Base-by-base conservation (phyloP, 495 filamentous ascomycete species). In the Alectoria sarmentosa region DNA sequence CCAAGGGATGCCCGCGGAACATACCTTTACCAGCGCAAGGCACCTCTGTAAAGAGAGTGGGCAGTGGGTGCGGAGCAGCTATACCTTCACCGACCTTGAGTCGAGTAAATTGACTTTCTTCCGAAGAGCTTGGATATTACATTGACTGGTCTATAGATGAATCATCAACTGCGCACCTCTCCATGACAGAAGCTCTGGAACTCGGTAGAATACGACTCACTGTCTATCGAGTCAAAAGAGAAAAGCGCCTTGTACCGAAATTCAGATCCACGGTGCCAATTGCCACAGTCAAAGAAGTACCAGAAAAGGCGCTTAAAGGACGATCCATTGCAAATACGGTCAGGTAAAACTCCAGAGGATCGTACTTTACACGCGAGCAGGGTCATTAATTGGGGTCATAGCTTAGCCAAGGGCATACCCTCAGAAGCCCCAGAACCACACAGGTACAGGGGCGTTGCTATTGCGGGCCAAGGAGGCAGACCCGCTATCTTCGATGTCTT, bases 301-400 rank as follows among this genome's bases (percentile, higher is more conserved):
- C 62, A 11, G 62, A 59, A 26, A 64, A 39, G 30, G 39, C 39
- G 4, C 34, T 64, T 5, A 59, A 64, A 64, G 62, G 55, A 13
- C 56, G 56, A n/a, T 4, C 54, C 10, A 34, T 58, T 28, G 39
- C 32, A 3, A 49, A 34, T 2, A 59, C 23, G 19, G 37, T 64
- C 3, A 36, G 36, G 54, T 59, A 48, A 48, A 30, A 7, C n/a
- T n/a, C n/a, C n/a, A n/a, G n/a, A n/a, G n/a, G n/a, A n/a, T n/a
- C n/a, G n/a, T n/a, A n/a, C n/a, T n/a, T n/a, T n/a, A n/a, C n/a
- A n/a, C n/a, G n/a, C n/a, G n/a, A n/a, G n/a, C n/a, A n/a, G n/a
- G n/a, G n/a, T n/a, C n/a, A n/a, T n/a, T n/a, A n/a, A n/a, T n/a
- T n/a, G n/a, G n/a, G n/a, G n/a, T n/a, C n/a, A n/a, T n/a, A n/a